These are phyloP conservation scores for Populus alba DNA, from an alignment of 345 rosid species.

Conservation along the genomic window DNA sequence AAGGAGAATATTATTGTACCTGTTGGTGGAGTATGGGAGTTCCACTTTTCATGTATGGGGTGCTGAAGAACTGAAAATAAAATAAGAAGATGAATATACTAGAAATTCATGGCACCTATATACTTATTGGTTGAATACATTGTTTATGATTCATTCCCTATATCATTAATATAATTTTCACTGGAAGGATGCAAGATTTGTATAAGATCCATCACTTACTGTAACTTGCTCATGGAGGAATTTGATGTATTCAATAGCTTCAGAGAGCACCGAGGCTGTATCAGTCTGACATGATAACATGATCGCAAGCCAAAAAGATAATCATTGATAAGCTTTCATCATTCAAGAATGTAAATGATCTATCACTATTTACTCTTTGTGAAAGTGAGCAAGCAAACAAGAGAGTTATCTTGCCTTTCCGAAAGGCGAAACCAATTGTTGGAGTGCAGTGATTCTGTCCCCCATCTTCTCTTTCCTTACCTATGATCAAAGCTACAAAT, in stretches of 20 bases:
- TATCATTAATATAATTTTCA: not conserved
- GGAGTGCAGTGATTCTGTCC: slow-evolving; percentile 99
- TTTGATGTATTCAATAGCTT: slow-evolving; percentile 94
- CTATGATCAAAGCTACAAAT: slow-evolving; percentile 37
- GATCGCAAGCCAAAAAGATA: not conserved
- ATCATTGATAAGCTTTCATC: slow-evolving; percentile 5
- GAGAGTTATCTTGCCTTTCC: slow-evolving; percentile 70
- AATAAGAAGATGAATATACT: not conserved
- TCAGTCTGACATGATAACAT: slow-evolving; percentile 69
- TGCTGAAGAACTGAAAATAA: slow-evolving; percentile 62
- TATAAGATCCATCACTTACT: slow-evolving; percentile 44
- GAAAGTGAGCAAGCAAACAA: slow-evolving; percentile 18
- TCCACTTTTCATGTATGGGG: slow-evolving; percentile 94
- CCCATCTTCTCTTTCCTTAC: slow-evolving; percentile 99
- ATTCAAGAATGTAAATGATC: slow-evolving; percentile 26
- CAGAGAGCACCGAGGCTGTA: slow-evolving; percentile 99
- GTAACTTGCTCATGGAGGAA: slow-evolving; percentile 89
- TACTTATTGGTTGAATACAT: not conserved
- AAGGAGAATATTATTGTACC: slow-evolving; percentile 26
- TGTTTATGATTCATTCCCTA: not conserved
- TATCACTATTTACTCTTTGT: slow-evolving; percentile 5
- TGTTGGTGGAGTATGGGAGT: slow-evolving; percentile 74
- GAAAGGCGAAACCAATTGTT: slow-evolving; percentile 99
- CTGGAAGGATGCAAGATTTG: not conserved
- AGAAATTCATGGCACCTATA: not conserved